Percentiles rank a stretch among this genome's conserved stretches.
These are phyloP conservation scores for Metarhizium robertsii DNA, from an alignment of 2,329 filamentous ascomycete genomes.

Conservation along the genomic window DNA sequence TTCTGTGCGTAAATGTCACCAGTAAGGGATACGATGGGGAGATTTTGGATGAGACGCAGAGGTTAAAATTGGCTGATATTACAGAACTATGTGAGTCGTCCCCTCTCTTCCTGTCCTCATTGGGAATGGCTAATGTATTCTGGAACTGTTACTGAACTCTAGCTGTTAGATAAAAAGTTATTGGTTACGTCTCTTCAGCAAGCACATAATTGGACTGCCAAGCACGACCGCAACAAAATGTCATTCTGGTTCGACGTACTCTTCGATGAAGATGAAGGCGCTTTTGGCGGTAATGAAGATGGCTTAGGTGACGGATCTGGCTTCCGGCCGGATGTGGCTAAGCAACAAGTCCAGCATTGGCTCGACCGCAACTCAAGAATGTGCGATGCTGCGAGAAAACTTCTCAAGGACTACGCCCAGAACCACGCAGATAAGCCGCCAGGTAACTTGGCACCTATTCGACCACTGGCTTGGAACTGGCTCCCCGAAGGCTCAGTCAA, in stretches of 20 bases:
- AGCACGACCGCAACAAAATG: slow-evolving; percentile 62
- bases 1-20: slow-evolving; percentile 56
- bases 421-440: slow-evolving; percentile 38
- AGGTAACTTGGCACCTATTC: slow-evolving; percentile 39
- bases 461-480: slow-evolving; percentile 48
- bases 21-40: slow-evolving; percentile 60
- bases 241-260: slow-evolving; percentile 58
- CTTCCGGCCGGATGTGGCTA: slow-evolving; percentile 47
- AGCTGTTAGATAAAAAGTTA: slow-evolving; percentile 50
- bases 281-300: slow-evolving; percentile 39
- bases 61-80: slow-evolving; percentile 50
- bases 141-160: neutral
- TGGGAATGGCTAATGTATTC: neutral
- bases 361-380: slow-evolving; percentile 50
- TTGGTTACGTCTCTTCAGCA: slow-evolving; percentile 58
- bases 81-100: slow-evolving; percentile 50
- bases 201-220: slow-evolving; percentile 60
- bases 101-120: neutral
- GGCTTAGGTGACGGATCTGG: slow-evolving; percentile 40
- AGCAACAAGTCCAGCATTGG: slow-evolving; percentile 53
- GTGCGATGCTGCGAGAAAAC: slow-evolving; percentile 43
- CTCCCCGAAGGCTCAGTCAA: slow-evolving; percentile 30
- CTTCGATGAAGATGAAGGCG: slow-evolving; percentile 48
- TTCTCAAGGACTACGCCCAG: slow-evolving; percentile 46
- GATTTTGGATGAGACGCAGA: slow-evolving; percentile 47